Conservation (phyloP, 345 rosid genomes). For the Populus ilicifolia region DNA sequence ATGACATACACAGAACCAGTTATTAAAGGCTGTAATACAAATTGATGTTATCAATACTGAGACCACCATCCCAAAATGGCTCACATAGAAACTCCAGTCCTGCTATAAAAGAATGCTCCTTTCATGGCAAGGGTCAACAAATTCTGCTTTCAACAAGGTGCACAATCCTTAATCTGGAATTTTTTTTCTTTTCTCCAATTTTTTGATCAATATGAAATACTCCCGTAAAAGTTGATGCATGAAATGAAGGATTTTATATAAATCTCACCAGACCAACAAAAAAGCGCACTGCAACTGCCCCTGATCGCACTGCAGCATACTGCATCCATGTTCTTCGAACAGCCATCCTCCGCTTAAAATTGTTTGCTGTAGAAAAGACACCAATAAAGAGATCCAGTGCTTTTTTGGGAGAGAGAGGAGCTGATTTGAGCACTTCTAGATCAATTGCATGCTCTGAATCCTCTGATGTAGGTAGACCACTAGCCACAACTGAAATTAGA, state of each 20-base stretch:
- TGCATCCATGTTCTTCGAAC: slow-evolving; percentile 99
- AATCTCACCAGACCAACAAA: slow-evolving; percentile 93
- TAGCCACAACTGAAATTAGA: slow-evolving; percentile 64
- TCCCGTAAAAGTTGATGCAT: not conserved
- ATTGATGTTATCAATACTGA: not conserved
- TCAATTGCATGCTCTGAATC: slow-evolving; percentile 72
- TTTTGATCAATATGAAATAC: not conserved
- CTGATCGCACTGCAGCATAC: slow-evolving; percentile 66
- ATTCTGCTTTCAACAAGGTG: not conserved
- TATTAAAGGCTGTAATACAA: not conserved
- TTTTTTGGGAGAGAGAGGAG: slow-evolving; percentile 49
- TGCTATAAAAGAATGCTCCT: not conserved
- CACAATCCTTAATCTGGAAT: not conserved
- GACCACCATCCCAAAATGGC: not conserved
- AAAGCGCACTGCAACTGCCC: slow-evolving; percentile 83
- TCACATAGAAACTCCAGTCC: not conserved
- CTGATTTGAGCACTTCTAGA: slow-evolving; percentile 60
- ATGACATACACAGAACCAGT: not conserved
- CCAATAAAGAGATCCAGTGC: slow-evolving; percentile 80
- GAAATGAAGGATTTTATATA: not conserved
- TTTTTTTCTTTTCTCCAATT: not conserved
- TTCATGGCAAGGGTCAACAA: not conserved
- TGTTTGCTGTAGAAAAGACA: slow-evolving; percentile 92
- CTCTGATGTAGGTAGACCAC: slow-evolving; percentile 93
- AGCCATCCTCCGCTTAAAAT: slow-evolving; percentile 93